Evolutionary conservation across 1,284 basidiomycete genomes (phyloP), one percentile per base, ranked within the genome.

Genomic region (Malassezia dermatis): DNA sequence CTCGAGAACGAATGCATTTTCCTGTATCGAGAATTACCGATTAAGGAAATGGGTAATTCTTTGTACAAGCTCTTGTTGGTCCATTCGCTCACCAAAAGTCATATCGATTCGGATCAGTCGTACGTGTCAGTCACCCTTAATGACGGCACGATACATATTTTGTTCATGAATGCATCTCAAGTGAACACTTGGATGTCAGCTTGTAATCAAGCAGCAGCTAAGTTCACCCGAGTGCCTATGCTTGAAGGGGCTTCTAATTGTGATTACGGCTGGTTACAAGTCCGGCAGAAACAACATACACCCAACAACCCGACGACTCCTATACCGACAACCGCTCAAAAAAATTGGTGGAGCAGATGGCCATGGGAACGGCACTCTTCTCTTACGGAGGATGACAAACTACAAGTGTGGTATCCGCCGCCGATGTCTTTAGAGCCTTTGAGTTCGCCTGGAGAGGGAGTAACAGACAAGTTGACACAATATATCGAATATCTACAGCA

Each of bases 191-290:
- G 32, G 21, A 5, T 13, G 11, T 24, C 21, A 26, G 27, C 27
- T 10, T 96, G 91, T 81, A 98, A 96, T 77, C 96, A 96, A 75
- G 96, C 91, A 90, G 89, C 93, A 0, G 93, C 93, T 0, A 80
- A 91, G 30, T 84, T 83, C 61, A 89, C 86, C 75, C 89, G 91
- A 65, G 89, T 94, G 69, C 93, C 93, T 0, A 80, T 98, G 2
- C 81, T 86, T 2, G 93, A 91, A 3, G 93, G 91, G 27, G 89
- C 96, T 2, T 90, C 88, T 44, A 98, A 98, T 77, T 93, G 96
- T 86, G 94, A 98, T 75, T 96, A 98, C 69, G 93, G 93, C 10
- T 98, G 93, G 93, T 40, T 61, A n/a, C 21, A 43, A 45, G 28
- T 51, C 32, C 8, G 21, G 28, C n/a, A n/a, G 28, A 11, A 19